Percentiles rank a stretch among this genome's conserved stretches.
These are phyloP conservation scores for Clitopilus passeckerianus DNA, from an alignment of 768 basidiomycete genomes.

Conservation along the genomic window DNA sequence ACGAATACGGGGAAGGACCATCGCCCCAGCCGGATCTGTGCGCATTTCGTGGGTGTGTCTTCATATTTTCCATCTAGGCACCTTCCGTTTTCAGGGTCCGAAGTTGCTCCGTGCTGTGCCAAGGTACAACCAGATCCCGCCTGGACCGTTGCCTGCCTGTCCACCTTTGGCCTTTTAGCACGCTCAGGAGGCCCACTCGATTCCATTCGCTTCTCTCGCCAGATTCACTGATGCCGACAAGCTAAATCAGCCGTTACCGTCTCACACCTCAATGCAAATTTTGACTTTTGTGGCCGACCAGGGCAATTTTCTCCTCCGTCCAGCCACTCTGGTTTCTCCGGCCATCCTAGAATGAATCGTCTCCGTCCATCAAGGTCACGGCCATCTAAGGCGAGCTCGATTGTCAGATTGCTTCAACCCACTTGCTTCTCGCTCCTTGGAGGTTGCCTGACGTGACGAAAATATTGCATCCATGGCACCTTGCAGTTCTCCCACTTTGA, in stretches of 20 bases:
- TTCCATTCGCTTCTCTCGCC: not conserved
- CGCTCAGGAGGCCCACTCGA: too few species aligned
- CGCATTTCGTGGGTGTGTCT: conserved; percentile 3
- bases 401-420: not conserved
- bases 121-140: not conserved
- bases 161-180: too few species aligned
- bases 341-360: not conserved
- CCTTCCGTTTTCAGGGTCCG: not conserved
- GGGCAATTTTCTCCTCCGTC: not conserved
- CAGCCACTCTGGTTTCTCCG: not conserved
- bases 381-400: not conserved
- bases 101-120: not conserved
- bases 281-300: not conserved
- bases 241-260: not conserved
- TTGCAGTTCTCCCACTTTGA: not conserved
- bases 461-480: not conserved
- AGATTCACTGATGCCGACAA: not conserved
- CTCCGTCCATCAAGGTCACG: not conserved
- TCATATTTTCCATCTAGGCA: not conserved
- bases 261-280: not conserved
- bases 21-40: conserved; percentile 5
- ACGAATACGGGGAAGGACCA: conserved; percentile 6
- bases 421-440: not conserved
- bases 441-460: not conserved
- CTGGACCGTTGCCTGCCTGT: not conserved